Percentiles rank a stretch among this genome's conserved stretches.
phyloP scores from a whole-genome alignment of 192 early-diverging fungal genomes.

The Coemansia sp. region DNA sequence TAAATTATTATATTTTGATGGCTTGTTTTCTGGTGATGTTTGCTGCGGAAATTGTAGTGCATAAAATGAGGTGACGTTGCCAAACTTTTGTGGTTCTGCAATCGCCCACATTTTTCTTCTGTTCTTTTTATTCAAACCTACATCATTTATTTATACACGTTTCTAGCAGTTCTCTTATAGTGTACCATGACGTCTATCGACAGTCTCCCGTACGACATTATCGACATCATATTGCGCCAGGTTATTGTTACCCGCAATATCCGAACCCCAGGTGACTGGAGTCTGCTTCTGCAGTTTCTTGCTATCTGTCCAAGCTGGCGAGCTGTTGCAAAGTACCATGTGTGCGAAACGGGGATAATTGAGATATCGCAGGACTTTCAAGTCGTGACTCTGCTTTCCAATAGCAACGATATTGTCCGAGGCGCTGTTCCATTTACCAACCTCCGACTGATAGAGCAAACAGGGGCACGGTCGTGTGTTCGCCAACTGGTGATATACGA shows the following conservation, averaged over 20 bases:
- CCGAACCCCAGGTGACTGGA: constrained; percentile 7
- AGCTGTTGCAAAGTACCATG: neutral
- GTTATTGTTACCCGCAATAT: neutral
- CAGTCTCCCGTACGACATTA: constrained; percentile 1
- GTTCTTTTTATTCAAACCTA: neutral
- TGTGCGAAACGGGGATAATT: constrained; percentile 9
- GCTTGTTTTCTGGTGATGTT: neutral
- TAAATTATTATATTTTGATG: too few relatives aligned
- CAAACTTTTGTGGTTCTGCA: neutral
- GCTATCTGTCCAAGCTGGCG: constrained; percentile 9
- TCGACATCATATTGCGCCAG: constrained; percentile 5
- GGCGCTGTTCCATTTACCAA: neutral
- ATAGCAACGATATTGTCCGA: neutral
- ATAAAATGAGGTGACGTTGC: neutral
- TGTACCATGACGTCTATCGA: constrained; percentile 2
- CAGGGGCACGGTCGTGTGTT: neutral
- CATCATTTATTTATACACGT: neutral
- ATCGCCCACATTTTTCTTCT: neutral
- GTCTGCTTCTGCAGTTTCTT: constrained; percentile 1
- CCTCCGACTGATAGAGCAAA: constrained; percentile 5
- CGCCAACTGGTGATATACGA: constrained; percentile 3
- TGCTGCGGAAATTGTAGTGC: neutral
- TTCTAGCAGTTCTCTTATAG: neutral
- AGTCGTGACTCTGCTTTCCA: neutral
- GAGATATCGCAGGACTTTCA: constrained; percentile 10